Evolutionary conservation across 345 rosid species (phyloP), one percentile per base, ranked within the genome.

Genomic region (Heritiera littoralis): DNA sequence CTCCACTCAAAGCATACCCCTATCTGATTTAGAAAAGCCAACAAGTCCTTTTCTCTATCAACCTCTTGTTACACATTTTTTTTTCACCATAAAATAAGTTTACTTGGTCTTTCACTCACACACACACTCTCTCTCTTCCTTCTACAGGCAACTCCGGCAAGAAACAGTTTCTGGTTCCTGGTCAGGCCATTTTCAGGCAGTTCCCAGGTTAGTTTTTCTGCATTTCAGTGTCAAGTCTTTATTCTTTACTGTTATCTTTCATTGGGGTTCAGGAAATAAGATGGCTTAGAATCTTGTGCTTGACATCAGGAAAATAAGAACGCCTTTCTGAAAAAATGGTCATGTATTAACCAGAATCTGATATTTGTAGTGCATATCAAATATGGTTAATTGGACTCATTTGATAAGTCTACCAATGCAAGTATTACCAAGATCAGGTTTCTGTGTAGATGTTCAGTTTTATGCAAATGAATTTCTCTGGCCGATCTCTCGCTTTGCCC

Each of bases 1-100:
- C 84, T 64, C 97, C 98, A 86, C 97, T 81, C 94, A 82, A 75
- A 80, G 67, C 63, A 20, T 83, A 89, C 90, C 98, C 98, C 97
- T 93, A 92, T 93, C 94, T 86, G 68, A 79, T 81, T 32, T 75
- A 88, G 81, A 92, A 90, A 89, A 83, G 94, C 89, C 92, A 88
- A 82, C 60, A 43, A 56, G 59, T 6, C 77, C 55, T 78, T 71
- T 58, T 55, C 64, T 9, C 71, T 70, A 20, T 66, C 77, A 61
- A 51, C 38, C 38, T 35, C 38, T 35, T 35, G 30, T 51, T 11
- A 52, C 18, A 30, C 74, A 1, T 35, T 18, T 7, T 72, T 20
- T 72, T 45, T 63, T 28, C 66, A 7, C 66, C 80, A 70, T 46
- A 51, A 80, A 75, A n/a, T 8, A 52, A 52, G 35, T 14, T 7